phyloP scores from a whole-genome alignment of 2,329 filamentous ascomycete genomes.

The Apiospora marii region DNA sequence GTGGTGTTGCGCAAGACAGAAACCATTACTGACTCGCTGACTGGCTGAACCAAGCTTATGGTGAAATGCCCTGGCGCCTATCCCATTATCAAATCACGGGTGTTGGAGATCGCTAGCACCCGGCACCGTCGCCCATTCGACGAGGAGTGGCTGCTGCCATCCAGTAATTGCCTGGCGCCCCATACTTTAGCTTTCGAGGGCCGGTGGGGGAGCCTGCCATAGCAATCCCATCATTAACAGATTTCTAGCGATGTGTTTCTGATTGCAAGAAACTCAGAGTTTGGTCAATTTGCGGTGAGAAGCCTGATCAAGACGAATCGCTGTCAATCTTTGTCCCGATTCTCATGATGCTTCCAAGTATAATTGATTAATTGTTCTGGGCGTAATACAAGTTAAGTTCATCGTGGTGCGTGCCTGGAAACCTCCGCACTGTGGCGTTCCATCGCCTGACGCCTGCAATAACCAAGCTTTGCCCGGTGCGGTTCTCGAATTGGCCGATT shows the following conservation, averaged over 20 bases:
- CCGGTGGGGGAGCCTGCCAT: background rate
- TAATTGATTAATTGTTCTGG: conserved; percentile 12
- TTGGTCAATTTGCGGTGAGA: background rate
- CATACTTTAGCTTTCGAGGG: background rate
- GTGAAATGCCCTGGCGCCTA: background rate
- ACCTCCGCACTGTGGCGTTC: background rate
- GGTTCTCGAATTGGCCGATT: background rate
- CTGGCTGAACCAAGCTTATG: background rate
- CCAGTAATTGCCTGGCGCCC: background rate
- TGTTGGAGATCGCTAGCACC: background rate
- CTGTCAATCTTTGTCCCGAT: background rate
- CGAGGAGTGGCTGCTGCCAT: background rate
- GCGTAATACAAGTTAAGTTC: conserved; percentile 9
- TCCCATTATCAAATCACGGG: background rate
- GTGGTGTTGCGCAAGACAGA: background rate
- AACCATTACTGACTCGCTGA: background rate
- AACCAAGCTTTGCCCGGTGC: background rate
- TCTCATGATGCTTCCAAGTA: background rate
- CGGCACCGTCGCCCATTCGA: background rate
- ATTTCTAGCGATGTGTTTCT: background rate
- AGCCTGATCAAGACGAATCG: background rate
- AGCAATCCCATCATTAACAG: no score
- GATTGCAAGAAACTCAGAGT: background rate
- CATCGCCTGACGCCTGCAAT: background rate
- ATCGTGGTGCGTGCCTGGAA: background rate